Evolutionary conservation across 108 stramenopile species (phyloP).

Genomic region (Fistulifera solaris): DNA sequence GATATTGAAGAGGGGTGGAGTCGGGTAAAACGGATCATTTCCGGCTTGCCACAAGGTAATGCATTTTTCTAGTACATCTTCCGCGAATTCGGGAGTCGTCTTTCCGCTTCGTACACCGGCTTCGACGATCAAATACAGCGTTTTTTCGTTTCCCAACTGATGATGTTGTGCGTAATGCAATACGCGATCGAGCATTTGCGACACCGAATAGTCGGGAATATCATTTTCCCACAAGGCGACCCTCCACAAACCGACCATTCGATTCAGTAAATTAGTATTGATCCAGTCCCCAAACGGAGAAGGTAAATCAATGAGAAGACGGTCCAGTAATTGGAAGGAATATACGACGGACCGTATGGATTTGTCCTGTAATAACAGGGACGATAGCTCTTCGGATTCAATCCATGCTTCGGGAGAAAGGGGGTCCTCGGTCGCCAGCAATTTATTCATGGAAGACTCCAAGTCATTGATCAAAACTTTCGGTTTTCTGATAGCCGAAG

Average conservation of each 20-base stretch:
- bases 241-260: background rate
- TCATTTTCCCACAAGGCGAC: background rate
- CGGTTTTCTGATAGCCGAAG: background rate
- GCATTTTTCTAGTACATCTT: background rate
- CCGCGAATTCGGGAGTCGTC: background rate
- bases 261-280: background rate
- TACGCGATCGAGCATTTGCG: background rate
- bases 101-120: background rate
- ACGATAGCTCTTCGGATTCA: background rate
- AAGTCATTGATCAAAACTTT: background rate
- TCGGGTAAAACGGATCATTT: background rate
- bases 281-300: slow-evolving; percentile 1
- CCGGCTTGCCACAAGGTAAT: background rate
- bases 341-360: background rate
- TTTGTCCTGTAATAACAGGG: background rate
- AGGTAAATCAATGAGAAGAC: background rate
- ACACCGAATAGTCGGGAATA: background rate
- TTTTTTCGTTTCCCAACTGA: background rate
- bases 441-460: background rate
- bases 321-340: background rate
- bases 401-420: background rate
- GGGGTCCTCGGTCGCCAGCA: background rate
- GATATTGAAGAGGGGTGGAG: background rate
- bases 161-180: background rate
- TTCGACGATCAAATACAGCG: slow-evolving; percentile 1